Conservation (phyloP, 2,329 filamentous ascomycete genomes). For the Exserohilum rostratum region DNA sequence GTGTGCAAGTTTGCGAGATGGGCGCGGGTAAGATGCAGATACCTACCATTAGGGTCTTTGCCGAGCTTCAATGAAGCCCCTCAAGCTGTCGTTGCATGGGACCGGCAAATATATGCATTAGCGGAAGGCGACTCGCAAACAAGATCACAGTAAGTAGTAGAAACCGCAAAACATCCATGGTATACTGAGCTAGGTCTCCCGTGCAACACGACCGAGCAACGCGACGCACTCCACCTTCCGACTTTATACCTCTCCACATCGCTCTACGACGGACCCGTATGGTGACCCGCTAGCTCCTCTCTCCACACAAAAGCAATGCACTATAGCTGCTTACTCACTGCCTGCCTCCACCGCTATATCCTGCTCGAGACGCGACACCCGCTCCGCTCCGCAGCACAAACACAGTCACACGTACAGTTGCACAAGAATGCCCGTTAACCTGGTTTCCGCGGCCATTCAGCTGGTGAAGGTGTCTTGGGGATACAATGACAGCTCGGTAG, state of each 20-base stretch:
- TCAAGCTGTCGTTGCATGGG: conserved; percentile 1
- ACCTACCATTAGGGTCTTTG: not conserved
- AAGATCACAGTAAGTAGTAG: conserved; percentile 12
- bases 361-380: conserved; percentile 8
- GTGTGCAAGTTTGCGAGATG: not conserved
- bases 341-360: conserved; percentile 7
- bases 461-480: not conserved
- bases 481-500: not conserved
- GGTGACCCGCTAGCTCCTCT: conserved; percentile 4
- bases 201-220: not conserved
- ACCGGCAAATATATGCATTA: conserved; percentile 2
- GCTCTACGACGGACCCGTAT: conserved; percentile 2
- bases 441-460: not conserved
- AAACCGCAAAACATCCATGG: not conserved
- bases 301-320: conserved; percentile 6
- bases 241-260: conserved; percentile 3
- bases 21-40: not conserved
- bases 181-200: not conserved
- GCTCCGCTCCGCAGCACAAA: not conserved
- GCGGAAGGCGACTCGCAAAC: not conserved
- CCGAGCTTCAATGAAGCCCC: not conserved
- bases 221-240: not conserved
- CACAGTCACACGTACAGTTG: not conserved
- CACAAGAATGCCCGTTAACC: not conserved
- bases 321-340: conserved; percentile 8